Conservation (phyloP, 345 rosid genomes). For the Melastoma malabathricum region DNA sequence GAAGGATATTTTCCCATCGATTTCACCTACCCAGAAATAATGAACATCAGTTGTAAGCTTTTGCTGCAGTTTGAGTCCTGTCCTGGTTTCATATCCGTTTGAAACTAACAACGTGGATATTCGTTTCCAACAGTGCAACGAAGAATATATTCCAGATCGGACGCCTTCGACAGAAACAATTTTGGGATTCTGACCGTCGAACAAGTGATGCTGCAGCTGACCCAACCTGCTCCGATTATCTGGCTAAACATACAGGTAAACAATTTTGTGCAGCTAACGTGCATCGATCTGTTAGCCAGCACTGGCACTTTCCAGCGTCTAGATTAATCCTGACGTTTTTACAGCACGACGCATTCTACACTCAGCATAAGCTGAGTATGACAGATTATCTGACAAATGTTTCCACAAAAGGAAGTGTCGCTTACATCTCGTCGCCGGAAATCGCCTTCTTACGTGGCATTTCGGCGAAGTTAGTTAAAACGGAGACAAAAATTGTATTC, state of each 20-base stretch:
- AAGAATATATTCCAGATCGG: slow-evolving; percentile 41
- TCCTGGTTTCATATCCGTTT: too few species aligned
- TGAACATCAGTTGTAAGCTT: slow-evolving; percentile 30
- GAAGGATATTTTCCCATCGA: slow-evolving; percentile 65
- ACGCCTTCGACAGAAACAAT: slow-evolving; percentile 21
- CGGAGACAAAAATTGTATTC: slow-evolving; percentile 47
- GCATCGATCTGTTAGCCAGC: too few species aligned
- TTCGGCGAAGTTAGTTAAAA: slow-evolving; percentile 22
- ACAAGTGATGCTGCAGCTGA: slow-evolving; percentile 20
- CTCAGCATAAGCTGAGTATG: slow-evolving; percentile 63
- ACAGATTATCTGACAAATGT: slow-evolving; percentile 36
- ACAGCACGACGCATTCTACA: slow-evolving; percentile 66
- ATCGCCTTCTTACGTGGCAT: slow-evolving; percentile 50
- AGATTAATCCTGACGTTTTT: slow-evolving; percentile 1
- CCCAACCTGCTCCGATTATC: slow-evolving; percentile 23
- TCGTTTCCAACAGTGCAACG: slow-evolving; percentile 32
- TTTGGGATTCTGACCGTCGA: slow-evolving; percentile 27
- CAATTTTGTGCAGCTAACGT: not conserved
- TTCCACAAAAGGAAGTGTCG: slow-evolving; percentile 27
- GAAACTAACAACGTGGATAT: too few species aligned
- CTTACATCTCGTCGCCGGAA: slow-evolving; percentile 79
- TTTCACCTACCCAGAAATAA: slow-evolving; percentile 33
- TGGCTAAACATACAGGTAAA: slow-evolving; percentile 91
- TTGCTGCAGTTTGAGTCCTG: too few species aligned
- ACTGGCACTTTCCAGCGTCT: too few species aligned